Evolutionary conservation across 2,329 filamentous ascomycete species (phyloP).

Genomic region (Colletotrichum costaricense): DNA sequence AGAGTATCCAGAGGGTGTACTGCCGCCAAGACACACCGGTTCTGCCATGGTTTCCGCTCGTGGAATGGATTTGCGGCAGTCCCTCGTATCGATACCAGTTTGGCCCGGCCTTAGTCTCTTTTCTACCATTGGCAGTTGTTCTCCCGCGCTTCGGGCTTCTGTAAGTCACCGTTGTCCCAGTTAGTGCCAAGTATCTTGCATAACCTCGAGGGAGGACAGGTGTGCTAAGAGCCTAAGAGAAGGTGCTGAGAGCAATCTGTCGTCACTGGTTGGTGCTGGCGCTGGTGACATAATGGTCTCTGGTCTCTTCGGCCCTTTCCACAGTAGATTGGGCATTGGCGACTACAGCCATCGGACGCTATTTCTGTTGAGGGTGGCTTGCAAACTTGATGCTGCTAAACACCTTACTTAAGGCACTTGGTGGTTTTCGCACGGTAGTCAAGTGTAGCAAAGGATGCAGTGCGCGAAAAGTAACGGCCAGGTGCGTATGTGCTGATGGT

Average conservation of each 20-base stretch:
- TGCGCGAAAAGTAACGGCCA: conserved; percentile 15
- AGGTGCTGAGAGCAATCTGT: background rate
- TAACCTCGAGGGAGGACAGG: too few species aligned
- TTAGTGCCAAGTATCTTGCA: background rate
- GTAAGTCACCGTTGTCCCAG: background rate
- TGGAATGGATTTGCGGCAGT: conserved; percentile 31
- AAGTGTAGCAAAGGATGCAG: background rate
- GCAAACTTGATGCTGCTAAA: background rate
- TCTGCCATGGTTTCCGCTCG: conserved; percentile 24
- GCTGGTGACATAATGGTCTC: background rate
- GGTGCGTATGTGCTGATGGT: conserved; percentile 4
- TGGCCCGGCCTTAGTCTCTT: background rate
- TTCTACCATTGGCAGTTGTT: conserved; percentile 3
- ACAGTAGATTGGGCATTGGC: background rate
- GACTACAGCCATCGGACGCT: background rate
- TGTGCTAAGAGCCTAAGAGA: background rate
- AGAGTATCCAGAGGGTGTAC: background rate
- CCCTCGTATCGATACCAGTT: conserved; percentile 19
- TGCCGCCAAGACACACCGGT: conserved; percentile 22
- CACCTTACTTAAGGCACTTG: background rate
- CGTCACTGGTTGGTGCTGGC: conserved; percentile 4
- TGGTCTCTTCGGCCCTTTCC: conserved; percentile 9
- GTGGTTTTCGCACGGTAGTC: background rate
- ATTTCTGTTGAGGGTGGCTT: conserved; percentile 29
- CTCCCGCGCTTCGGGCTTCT: conserved; percentile 17